Evolutionary conservation across 495 filamentous ascomycete genomes (phyloP), one percentile per base, ranked within the genome.

Genomic region (Neurospora intermedia): DNA sequence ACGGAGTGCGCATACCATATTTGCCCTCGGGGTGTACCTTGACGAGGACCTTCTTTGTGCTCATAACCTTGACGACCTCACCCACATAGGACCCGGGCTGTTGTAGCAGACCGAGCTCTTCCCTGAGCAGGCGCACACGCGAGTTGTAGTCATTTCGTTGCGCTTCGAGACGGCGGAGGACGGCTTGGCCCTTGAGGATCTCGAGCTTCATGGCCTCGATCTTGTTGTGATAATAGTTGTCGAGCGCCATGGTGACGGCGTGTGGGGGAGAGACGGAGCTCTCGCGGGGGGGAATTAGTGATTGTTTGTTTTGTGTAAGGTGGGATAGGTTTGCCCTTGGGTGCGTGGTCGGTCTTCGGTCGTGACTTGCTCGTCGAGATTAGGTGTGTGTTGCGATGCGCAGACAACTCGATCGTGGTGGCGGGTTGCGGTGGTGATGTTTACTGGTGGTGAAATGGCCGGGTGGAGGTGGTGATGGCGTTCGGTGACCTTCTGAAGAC

Each of bases 91-190:
- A 98, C 41, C 96, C 96, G 23, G 96, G 96, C 80, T 99, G 96
- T 82, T 99, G 96, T 73, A 99, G 86, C 76, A 99, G 87, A 70
- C 96, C 96, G 18, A 99, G 89, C 87, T 99, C 96, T 85, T 99
- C 96, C 77, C 96, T 88, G 78, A 99, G 86, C 79, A 98, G 87
- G 69, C 96, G 93, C 78, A 99, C 96, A 80, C 96, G 89, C 70
- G 96, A 98, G 85, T 99, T 99, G 88, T 98, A 98, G 82, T 99
- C 96, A 82, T 99, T 99, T 73, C 96, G 92, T 81, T 99, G 96
- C 71, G 96, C 96, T 88, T 99, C 96, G 80, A 99, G 87, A 82
- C 96, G 88, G 77, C 96, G 90, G 71, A 99, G 87, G 70, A 97
- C 93, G 69, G 96, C 95, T 85, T 98, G 96, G 46, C 96, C 95